A percentile compares a stretch with the other conserved stretches of the same genome.
These are phyloP conservation scores for Magnusiomyces paraingens DNA, from an alignment of 1,139 yeast species.

Conservation along the genomic window DNA sequence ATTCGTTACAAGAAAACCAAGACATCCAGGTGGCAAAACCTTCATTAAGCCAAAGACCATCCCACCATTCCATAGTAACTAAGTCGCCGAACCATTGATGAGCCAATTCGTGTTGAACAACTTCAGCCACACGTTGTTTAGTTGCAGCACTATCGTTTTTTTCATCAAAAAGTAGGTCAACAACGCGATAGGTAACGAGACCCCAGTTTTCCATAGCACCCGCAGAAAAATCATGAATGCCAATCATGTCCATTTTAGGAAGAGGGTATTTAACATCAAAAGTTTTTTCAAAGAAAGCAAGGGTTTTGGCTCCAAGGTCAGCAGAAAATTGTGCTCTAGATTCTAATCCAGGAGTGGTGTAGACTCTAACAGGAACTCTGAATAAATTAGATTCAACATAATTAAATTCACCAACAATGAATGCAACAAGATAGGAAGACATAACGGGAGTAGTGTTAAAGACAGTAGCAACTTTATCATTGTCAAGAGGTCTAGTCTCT, in stretches of 20 bases:
- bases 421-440: constrained; percentile 78
- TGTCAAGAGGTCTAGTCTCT: constrained; percentile 37
- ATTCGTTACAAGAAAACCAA: constrained; percentile 67
- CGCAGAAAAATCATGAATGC: constrained; percentile 75
- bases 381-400: constrained; percentile 61
- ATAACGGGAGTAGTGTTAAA: constrained; percentile 65
- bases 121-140: constrained; percentile 77
- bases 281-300: constrained; percentile 55
- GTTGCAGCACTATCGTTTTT: constrained; percentile 59
- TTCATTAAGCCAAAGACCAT: constrained; percentile 85
- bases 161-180: constrained; percentile 64
- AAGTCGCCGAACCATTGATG: constrained; percentile 93
- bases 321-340: constrained; percentile 62
- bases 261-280: constrained; percentile 68
- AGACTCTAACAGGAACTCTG: constrained; percentile 74
- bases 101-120: constrained; percentile 83
- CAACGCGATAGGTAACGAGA: constrained; percentile 72
- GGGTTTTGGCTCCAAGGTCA: constrained; percentile 66
- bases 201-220: constrained; percentile 97
- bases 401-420: constrained; percentile 73
- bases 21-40: constrained; percentile 93
- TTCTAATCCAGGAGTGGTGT: constrained; percentile 70
- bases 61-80: constrained; percentile 96
- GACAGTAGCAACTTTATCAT: constrained; percentile 48
- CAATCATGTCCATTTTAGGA: constrained; percentile 78